phyloP scores from a whole-genome alignment of 1,284 basidiomycete species.

The Gomphus bonarii region DNA sequence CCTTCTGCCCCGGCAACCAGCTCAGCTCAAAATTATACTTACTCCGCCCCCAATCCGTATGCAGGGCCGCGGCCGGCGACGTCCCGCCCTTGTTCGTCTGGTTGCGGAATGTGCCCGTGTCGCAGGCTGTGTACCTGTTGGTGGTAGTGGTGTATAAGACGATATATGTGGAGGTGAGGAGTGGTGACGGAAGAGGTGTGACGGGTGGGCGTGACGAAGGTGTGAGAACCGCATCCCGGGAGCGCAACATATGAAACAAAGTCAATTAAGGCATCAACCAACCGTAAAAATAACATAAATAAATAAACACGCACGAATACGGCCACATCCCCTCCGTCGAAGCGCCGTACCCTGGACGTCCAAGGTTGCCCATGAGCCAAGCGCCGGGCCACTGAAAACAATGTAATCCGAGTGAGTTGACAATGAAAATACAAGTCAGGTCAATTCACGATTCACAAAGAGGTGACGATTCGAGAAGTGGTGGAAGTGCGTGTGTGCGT shows the following conservation, averaged over 20 bases:
- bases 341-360: slow-evolving; percentile 33
- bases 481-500: too few relatives aligned
- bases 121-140: slow-evolving; percentile 32
- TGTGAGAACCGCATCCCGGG: too few relatives aligned
- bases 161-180: slow-evolving; percentile 32
- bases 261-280: slow-evolving; percentile 17
- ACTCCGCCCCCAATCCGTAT: slow-evolving; percentile 20
- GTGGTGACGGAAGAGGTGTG: too few relatives aligned
- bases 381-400: slow-evolving; percentile 23
- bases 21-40: slow-evolving; percentile 37
- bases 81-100: slow-evolving; percentile 16
- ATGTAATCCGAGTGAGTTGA: slow-evolving; percentile 12
- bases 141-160: too few relatives aligned
- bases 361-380: slow-evolving; percentile 65
- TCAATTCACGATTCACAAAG: too few relatives aligned
- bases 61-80: slow-evolving; percentile 11
- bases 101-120: slow-evolving; percentile 33
- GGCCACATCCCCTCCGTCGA: slow-evolving; percentile 25
- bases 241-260: slow-evolving; percentile 17
- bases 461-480: too few relatives aligned
- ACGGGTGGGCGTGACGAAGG: too few relatives aligned
- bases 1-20: slow-evolving; percentile 38
- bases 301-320: slow-evolving; percentile 22
- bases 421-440: too few relatives aligned
- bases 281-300: too few relatives aligned